Evolutionary conservation across 257 asterid genomes (phyloP), one percentile per base, ranked within the genome.

Genomic region (Jasminum sambac): DNA sequence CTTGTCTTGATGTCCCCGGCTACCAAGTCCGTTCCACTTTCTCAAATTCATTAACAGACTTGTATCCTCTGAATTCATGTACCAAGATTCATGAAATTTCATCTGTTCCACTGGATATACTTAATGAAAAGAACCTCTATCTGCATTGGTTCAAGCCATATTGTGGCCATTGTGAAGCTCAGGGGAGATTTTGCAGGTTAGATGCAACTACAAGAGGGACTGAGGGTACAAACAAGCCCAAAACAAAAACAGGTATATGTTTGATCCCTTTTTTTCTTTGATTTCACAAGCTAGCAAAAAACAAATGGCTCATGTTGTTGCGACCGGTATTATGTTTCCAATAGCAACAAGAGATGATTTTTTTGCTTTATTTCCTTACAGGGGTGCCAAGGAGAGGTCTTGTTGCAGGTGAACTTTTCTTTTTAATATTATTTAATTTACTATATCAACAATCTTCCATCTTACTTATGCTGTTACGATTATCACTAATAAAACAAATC

Each of bases 91-190:
- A 71, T 11, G 58, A 71, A 8, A 24, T 84, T 55, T 77, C 81
- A 3, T 30, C 48, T 24, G 82, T 82, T 77, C 81, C 81, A 11
- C 0, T 2, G 13, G 2, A 8, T 2, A 23, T 40, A 0, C 17
- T 44, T 10, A 0, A 5, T 0, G 0, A 6, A 14, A 13, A 66
- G 12, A 44, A 63, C 7, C 5, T 72, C 2, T 3, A 0, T 21
- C 67, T 90, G 66, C 46, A 23, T 19, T 90, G 95, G 96, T 72
- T 81, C 2, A 14, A 69, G n/a, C 89, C 95, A 26, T 71, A 30
- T 1, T 88, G 92, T 70, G 79, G 83, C 17, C 6, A 24, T 1
- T 89, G 90, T 62, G 89, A 89, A 78, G 26, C 41, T 11, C 10
- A 37, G 40, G 79, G 69, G 0, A 73, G 44, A 42, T 11, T 66